Conservation (phyloP, 1,139 yeast genomes). For the Sugiyamaella neomexicana region DNA sequence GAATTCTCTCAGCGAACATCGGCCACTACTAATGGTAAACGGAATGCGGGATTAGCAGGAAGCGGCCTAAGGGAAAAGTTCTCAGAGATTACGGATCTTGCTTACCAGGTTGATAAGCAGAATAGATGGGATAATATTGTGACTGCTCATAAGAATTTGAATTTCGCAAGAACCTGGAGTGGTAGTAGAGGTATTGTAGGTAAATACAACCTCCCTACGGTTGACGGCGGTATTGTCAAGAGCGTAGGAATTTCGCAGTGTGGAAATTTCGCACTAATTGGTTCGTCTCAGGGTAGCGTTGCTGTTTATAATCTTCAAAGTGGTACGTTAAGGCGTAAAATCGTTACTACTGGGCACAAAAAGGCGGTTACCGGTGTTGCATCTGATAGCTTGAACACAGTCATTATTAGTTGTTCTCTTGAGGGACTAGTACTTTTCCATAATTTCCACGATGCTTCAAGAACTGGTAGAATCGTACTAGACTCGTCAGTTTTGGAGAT, state of each 20-base stretch:
- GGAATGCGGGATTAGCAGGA: constrained; percentile 56
- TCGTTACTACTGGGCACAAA: constrained; percentile 57
- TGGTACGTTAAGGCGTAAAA: constrained; percentile 69
- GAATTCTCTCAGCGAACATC: constrained; percentile 69
- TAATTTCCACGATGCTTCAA: constrained; percentile 72
- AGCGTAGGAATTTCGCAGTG: constrained; percentile 82
- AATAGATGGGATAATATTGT: constrained; percentile 95
- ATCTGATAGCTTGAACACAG: constrained; percentile 84
- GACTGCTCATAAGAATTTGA: constrained; percentile 87
- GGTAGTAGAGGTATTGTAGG: constrained; percentile 83
- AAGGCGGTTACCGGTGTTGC: constrained; percentile 87
- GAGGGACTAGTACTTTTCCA: constrained; percentile 90
- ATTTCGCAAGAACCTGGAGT: constrained; percentile 90
- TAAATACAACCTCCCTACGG: constrained; percentile 63
- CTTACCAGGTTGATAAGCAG: constrained; percentile 74
- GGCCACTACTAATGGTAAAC: constrained; percentile 54
- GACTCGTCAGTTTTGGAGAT: constrained; percentile 77
- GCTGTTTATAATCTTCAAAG: constrained; percentile 89
- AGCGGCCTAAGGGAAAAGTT: constrained; percentile 57
- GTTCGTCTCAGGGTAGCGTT: constrained; percentile 88
- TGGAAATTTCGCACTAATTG: constrained; percentile 93
- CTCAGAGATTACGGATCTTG: constrained; percentile 71
- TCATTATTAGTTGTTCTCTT: constrained; percentile 81
- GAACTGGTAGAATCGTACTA: constrained; percentile 65
- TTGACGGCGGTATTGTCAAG: constrained; percentile 80